Base-by-base conservation (phyloP, 2,329 filamentous ascomycete genomes). In the Diaporthe nobilis region DNA sequence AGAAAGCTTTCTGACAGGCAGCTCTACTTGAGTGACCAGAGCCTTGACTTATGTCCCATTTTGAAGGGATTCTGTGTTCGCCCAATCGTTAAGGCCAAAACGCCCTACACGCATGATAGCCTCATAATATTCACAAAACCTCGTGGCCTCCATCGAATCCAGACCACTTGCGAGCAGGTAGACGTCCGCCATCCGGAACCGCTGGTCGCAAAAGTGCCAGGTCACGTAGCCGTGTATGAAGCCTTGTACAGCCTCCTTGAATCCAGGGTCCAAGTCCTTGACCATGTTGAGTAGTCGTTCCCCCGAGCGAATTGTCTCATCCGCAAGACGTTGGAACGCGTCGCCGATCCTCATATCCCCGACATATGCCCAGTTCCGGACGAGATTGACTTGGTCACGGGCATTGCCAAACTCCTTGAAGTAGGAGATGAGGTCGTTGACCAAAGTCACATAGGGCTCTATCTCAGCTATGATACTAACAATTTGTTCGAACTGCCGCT, bases 131-230 rank as follows among this genome's bases (percentile, higher is more conserved):
- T 53, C 51, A 53, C 51, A 13, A 28, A 53, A 53, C 7, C 51
- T 53, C 51, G 20, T 4, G n/a, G 51, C n/a, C 28, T 53, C 51
- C n/a, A 4, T 12, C n/a, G 51, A 53, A 17, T 53, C 51, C 51
- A 53, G 51, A 12, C 51, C 4, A 53, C 51, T 53, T 53, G 51
- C 51, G 12, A 53, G 51, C 15, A 28, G n/a, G 51, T 2, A 53
- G n/a, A 53, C 51, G 4, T 53, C 51, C 51, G 51, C 51, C n/a
- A 53, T 28, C 51, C 51, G 51, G 51, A 28, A 53, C 10, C 51
- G 51, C 51, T 53, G 51, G 51, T 53, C 51, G 51, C n/a, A 53
- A 53, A 53, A 28, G 51, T 53, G 51, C 51, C 51, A 53, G 51
- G 22, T 53, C 51, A 53, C 51, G 13, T 53, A 53, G 51, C 51